Base-by-base conservation (phyloP, 23 red algal species). In the Cyanidioschyzon merolae region DNA sequence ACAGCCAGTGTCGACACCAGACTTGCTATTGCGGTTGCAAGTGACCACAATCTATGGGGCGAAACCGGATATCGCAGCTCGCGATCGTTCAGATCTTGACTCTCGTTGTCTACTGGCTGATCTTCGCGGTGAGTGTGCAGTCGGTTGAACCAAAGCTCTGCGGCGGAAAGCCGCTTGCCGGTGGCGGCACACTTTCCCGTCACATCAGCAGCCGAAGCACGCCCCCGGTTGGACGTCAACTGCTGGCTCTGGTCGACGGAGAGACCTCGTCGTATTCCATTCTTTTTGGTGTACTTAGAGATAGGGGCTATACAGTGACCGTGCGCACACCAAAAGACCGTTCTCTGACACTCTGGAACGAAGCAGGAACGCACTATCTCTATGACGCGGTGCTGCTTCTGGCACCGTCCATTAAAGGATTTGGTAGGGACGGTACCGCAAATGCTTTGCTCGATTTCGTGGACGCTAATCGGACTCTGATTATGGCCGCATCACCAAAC, bases 171-270 rank as follows among this genome's bases (percentile, higher is more conserved):
- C 63, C 63, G 7, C 7, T 71, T 12, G n/a, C n/a, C 3, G 63
- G 32, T 27, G 63, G 63, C 7, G 21, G 63, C 7, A 32, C 63
- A 27, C 32, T 71, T 32, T 71, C 63, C n/a, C 63, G 63, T 32
- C 63, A 71, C 63, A 32, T 71, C 63, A 32, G n/a, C 29, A 15
- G n/a, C 30, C 63, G 63, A 12, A 3, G 29, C 16, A 71, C 63
- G 30, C 63, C 63, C 12, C 63, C 63, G 30, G 63, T 71, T 7
- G 63, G 63, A 12, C 63, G 63, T 25, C 63, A 27, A 27, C n/a
- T 71, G 63, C 63, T 71, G 16, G 63, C 30, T 27, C 7, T 71
- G 12, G 63, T 71, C n/a, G 63, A 71, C 63, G 45, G 21, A 54
- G 63, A 71, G 12, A 35, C 63, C 7, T 35, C 21, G 29, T 35